Conservation (phyloP, 208 protist species). For the Acanthamoeba sp. region DNA sequence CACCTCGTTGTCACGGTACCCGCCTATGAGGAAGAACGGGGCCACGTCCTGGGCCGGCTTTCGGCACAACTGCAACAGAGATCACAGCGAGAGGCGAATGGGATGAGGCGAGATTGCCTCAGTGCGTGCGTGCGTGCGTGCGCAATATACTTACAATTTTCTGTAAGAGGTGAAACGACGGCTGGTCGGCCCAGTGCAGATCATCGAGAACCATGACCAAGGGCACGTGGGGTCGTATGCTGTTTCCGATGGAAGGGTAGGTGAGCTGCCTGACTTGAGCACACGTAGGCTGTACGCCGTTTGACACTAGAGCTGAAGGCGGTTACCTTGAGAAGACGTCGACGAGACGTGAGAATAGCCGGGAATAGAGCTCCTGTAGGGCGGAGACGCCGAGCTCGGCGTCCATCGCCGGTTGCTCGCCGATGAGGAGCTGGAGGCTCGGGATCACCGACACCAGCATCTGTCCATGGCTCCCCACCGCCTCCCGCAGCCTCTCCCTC, state of each 20-base stretch:
- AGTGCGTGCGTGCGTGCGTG: no score
- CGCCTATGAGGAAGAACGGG: constrained; percentile 7
- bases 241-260: background rate
- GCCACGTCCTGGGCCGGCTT: background rate
- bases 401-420: background rate
- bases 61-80: background rate
- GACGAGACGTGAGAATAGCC: background rate
- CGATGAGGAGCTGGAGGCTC: constrained; percentile 15
- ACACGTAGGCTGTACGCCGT: no score
- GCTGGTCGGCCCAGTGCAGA: constrained; percentile 60
- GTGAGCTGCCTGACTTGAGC: background rate
- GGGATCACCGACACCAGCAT: constrained; percentile 19
- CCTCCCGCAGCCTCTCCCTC: background rate
- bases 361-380: background rate
- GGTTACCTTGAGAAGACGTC: constrained; percentile 9
- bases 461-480: background rate
- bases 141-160: background rate
- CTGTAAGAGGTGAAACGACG: background rate
- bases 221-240: background rate
- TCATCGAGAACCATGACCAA: constrained; percentile 47
- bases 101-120: no score
- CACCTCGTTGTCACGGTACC: constrained; percentile 63
- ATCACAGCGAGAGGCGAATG: background rate
- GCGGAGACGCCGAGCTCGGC: background rate
- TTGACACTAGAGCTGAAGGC: no score